A percentile compares a stretch with the other conserved stretches of the same genome.
Conservation (phyloP, 208 protist species). For the Crithidia acanthocephali region DNA sequence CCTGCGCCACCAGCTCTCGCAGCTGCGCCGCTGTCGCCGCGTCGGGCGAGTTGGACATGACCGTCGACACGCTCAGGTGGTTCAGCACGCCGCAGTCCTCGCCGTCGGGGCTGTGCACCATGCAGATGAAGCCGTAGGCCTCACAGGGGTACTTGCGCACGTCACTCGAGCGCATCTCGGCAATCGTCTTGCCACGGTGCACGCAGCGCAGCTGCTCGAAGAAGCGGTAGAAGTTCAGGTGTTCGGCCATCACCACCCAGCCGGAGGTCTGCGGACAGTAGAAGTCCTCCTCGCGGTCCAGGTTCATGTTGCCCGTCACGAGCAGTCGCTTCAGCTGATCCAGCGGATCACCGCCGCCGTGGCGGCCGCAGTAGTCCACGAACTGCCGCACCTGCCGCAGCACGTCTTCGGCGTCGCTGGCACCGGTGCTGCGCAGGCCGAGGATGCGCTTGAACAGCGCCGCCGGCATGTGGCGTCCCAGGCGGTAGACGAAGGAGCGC, state of each 20-base stretch:
- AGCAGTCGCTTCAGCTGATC: slow-evolving; percentile 70
- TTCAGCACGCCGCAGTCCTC: slow-evolving; percentile 99
- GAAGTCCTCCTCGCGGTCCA: slow-evolving; percentile 90
- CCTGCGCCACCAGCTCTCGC: slow-evolving; percentile 42
- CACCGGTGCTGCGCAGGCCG: slow-evolving; percentile 23
- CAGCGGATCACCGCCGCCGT: slow-evolving; percentile 47
- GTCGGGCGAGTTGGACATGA: slow-evolving; percentile 61
- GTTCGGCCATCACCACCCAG: slow-evolving; percentile 98
- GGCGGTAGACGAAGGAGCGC: slow-evolving; percentile 45
- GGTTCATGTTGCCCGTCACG: slow-evolving; percentile 83
- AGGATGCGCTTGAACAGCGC: slow-evolving; percentile 63
- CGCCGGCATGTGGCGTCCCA: slow-evolving; percentile 60
- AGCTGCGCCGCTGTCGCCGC: slow-evolving; percentile 39
- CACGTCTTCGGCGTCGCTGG: slow-evolving; percentile 30
- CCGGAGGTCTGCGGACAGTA: slow-evolving; percentile 93
- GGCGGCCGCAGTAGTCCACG: slow-evolving; percentile 50
- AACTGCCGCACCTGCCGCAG: slow-evolving; percentile 71
- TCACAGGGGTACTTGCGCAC: slow-evolving; percentile 99
- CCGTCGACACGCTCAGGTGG: slow-evolving; percentile 95
- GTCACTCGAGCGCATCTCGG: slow-evolving; percentile 97
- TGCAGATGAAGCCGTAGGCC: slow-evolving; percentile 99
- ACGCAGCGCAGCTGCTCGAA: slow-evolving; percentile 99
- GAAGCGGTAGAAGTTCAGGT: slow-evolving; percentile 99
- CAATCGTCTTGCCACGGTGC: slow-evolving; percentile 98
- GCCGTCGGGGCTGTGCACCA: slow-evolving; percentile 99